These are phyloP conservation scores for Trichoderma arundinaceum DNA, from an alignment of 2,329 filamentous ascomycete species.

Conservation along the genomic window DNA sequence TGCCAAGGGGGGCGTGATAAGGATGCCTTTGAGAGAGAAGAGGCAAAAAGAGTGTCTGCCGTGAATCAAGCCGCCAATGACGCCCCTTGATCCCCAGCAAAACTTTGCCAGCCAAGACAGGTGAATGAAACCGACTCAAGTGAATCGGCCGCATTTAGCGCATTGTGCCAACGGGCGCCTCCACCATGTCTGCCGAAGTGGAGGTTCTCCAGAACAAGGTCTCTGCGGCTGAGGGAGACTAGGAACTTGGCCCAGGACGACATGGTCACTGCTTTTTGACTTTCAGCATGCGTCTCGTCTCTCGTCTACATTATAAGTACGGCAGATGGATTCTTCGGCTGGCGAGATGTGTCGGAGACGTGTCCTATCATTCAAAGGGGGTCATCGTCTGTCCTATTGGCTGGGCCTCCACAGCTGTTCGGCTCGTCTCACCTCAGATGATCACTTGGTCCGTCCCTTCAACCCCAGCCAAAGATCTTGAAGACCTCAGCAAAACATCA, in stretches of 20 bases:
- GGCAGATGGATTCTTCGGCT: neutral
- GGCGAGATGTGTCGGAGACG: neutral
- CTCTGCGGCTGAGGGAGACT: constrained; percentile 6
- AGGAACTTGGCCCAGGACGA: neutral
- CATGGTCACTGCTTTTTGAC: neutral
- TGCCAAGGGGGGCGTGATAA: neutral
- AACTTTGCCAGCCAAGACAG: neutral
- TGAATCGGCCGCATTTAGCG: constrained; percentile 14
- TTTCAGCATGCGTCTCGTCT: neutral
- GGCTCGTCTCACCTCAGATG: neutral
- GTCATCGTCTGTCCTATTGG: neutral
- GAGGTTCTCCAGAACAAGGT: constrained; percentile 2
- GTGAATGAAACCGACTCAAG: constrained; percentile 7
- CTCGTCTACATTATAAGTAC: constrained; percentile 22
- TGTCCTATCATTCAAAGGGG: neutral
- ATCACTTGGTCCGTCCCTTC: neutral
- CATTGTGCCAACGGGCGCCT: neutral
- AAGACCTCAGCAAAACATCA: neutral
- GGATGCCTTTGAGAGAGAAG: neutral
- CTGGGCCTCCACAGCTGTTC: neutral
- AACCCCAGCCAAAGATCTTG: neutral
- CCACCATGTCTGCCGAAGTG: constrained; percentile 1
- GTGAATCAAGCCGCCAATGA: no score
- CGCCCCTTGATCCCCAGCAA: neutral
- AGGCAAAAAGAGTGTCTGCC: neutral